Percentiles rank a stretch among this genome's conserved stretches.
Conservation (phyloP, 2,329 filamentous ascomycete species). For the Grosmannia huntii region DNA sequence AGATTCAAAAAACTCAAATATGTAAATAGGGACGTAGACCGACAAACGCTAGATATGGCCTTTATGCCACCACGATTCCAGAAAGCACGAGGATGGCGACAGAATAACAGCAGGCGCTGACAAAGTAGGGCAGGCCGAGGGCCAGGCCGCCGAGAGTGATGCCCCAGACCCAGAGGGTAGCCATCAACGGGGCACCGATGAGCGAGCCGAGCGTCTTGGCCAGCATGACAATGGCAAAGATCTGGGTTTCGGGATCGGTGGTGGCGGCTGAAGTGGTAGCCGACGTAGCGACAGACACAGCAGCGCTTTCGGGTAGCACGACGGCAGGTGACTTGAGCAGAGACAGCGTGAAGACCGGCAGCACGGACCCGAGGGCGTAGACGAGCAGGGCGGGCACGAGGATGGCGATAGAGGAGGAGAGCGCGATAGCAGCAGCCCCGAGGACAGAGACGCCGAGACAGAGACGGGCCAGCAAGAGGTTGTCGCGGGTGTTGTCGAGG, state of each 20-base stretch:
- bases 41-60: not conserved
- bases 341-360: constrained; percentile 36
- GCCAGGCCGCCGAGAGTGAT: constrained; percentile 23
- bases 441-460: constrained; percentile 26
- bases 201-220: constrained; percentile 34
- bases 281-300: too few relatives aligned
- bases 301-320: not conserved
- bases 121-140: constrained; percentile 27
- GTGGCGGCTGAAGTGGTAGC: not conserved
- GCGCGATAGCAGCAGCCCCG: constrained; percentile 30
- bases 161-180: constrained; percentile 31
- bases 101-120: constrained; percentile 25
- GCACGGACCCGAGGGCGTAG: constrained; percentile 34
- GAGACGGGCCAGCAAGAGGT: constrained; percentile 21
- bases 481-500: constrained; percentile 11
- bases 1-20: too few relatives aligned
- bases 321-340: constrained; percentile 31
- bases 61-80: not conserved
- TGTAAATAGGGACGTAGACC: too few relatives aligned
- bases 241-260: constrained; percentile 14
- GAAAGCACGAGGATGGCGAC: constrained; percentile 13
- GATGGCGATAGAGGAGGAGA: constrained; percentile 24
- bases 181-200: constrained; percentile 34
- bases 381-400: constrained; percentile 30
- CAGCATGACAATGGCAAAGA: constrained; percentile 39